Base-by-base conservation (phyloP, 257 asterid species). In the Solanum ahanhuiri region DNA sequence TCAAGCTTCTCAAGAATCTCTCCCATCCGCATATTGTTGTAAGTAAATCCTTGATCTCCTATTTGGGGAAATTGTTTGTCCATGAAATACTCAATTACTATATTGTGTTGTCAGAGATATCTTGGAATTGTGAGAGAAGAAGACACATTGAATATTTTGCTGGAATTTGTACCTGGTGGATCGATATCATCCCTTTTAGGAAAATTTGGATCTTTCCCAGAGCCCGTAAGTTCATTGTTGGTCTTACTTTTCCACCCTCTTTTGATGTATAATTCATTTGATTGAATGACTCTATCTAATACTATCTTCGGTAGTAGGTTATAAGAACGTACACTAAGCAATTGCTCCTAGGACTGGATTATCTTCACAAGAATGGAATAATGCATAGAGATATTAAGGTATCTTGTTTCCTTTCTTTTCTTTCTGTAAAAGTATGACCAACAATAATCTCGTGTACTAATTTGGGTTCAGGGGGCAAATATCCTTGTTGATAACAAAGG, bases 381-480 rank as follows among this genome's bases (percentile, higher is more conserved):
- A 94, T 97, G 99, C 99, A 97, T 91, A 91, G 99, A 90, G 98
- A 97, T 89, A 97, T 97, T 88, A 95, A 97, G 99, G 99, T 95
- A 88, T 58, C 81, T 15, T 48, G 14, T 81, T 81, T 48, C 84
- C 15, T 81, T 81, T 77, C 25, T 43, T 25, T 81, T 30, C 43
- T 48, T 81, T 20, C 10, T 17, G 54, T 30, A 10, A 30, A 2
- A 81, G 3, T 48, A 48, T 81, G 18, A 48, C 67, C 67, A 48
- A 48, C 67, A 81, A 48, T 81, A 81, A 81, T 81, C 28, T 81
- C 4, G 2, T 79, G 6, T 28, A 48, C 67, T 48, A 30, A 81
- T 45, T 81, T 81, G 67, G 83, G 25, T 77, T 76, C 86, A 97
- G 99, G 99, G 99, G 86, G 99, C 99, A 87, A 97, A 97, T 88